Base-by-base conservation (phyloP, 139 green algal species). In the Chlamydomonas applanata region DNA sequence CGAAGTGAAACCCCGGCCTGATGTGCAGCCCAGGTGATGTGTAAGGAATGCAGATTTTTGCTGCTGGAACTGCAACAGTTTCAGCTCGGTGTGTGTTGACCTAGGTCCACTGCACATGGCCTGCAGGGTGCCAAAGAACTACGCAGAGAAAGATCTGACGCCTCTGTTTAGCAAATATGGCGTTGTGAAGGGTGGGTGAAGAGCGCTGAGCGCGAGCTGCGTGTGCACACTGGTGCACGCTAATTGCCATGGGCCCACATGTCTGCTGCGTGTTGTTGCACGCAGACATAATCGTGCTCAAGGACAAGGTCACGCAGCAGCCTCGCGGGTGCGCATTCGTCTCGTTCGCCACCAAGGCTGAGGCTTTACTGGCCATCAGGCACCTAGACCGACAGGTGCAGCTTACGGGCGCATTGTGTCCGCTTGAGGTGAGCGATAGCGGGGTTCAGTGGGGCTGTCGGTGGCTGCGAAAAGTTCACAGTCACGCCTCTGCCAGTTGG, bases 321-420 rank as follows among this genome's bases (percentile, higher is more conserved):
- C 73, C 79, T 3, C 71, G 79, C 16, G 83, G 83, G 29, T 88
- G 83, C 32, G 83, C 83, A 0, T 88, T 88, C 32, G 79, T 88
- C 13, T 78, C 61, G 63, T 88, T 80, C 63, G 60, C 70, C 0
- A 71, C 69, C 1, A 60, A 49, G 7, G 46, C 76, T 19, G 83
- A 88, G 33, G 83, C 83, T 1, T 73, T 85, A 62, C 73, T 36
- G 14, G 83, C 83, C 4, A 85, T 88, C n/a, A 16, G 44, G 4
- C 62, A 59, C 25, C 71, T 85, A 30, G 76, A 88, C 68, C 49
- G 76, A 1, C 69, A 82, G 4, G 69, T 85, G 4, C 68, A 83
- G 3, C 59, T 88, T 4, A 79, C 83, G 1, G 83, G 83, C 0
- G 79, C 79, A 0, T 64, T 83, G 25, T 73, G 54, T 16, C 73